These are phyloP conservation scores for Reticulascus tulasneorum DNA, from an alignment of 2,329 filamentous ascomycete genomes.

Conservation along the genomic window DNA sequence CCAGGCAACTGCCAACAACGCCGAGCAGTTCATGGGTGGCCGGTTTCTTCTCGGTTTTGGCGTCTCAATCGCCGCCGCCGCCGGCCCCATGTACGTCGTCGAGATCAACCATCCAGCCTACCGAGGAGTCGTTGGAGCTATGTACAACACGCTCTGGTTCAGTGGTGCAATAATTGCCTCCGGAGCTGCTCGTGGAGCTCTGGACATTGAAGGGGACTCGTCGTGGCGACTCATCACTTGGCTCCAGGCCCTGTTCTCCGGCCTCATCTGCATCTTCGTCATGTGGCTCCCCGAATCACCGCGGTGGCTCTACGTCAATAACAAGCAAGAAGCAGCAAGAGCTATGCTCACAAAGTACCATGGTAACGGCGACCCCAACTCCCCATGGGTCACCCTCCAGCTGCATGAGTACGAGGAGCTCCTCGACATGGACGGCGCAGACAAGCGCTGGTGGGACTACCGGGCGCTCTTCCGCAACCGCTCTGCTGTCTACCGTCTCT, in stretches of 20 bases:
- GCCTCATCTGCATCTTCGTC: conserved; percentile 29
- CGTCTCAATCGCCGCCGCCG: conserved; percentile 41
- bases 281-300: conserved; percentile 38
- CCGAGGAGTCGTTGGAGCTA: conserved; percentile 36
- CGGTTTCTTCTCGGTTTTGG: conserved; percentile 60
- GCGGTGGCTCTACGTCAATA: conserved; percentile 36
- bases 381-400: conserved; percentile 41
- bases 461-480: conserved; percentile 37
- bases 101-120: conserved; percentile 44
- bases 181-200: conserved; percentile 42
- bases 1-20: conserved; percentile 34
- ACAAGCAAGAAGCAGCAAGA: conserved; percentile 30
- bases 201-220: conserved; percentile 30
- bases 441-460: conserved; percentile 47
- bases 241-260: conserved; percentile 40
- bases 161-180: conserved; percentile 46
- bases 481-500: conserved; percentile 38
- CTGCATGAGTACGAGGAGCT: conserved; percentile 38
- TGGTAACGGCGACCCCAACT: conserved; percentile 39
- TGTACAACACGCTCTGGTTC: conserved; percentile 44
- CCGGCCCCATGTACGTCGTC: conserved; percentile 43
- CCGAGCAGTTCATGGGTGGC: conserved; percentile 47
- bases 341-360: conserved; percentile 37
- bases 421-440: conserved; percentile 37
- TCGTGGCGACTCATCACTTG: conserved; percentile 40